Percentiles rank a stretch among this genome's conserved stretches.
Evolutionary conservation across 2,329 filamentous ascomycete genomes (phyloP).

Genomic region (Trichophyton mentagrophytes): DNA sequence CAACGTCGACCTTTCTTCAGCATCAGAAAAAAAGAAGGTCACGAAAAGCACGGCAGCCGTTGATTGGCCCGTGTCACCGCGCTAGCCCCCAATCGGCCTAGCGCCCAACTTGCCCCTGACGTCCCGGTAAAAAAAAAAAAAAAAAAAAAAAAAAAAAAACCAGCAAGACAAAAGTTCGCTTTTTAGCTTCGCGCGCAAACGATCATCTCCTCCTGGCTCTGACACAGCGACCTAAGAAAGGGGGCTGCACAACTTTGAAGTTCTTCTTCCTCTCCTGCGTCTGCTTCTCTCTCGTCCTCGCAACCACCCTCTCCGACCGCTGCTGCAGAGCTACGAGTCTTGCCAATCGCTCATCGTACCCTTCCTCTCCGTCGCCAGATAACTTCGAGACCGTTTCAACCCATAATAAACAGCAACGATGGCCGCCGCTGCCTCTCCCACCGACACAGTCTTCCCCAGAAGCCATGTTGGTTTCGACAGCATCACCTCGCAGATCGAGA

Average conservation of each 20-base stretch:
- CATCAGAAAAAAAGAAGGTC: background rate
- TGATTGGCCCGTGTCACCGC: background rate
- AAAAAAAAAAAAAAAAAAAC: background rate
- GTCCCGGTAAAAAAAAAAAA: background rate
- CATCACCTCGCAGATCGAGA: conserved; percentile 98
- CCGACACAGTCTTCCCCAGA: conserved; percentile 59
- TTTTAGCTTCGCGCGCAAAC: background rate
- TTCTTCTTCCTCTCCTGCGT: too few species aligned
- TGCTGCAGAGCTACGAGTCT: background rate
- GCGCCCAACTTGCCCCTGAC: background rate
- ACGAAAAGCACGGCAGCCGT: background rate
- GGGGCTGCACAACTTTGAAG: background rate
- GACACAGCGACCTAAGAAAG: background rate
- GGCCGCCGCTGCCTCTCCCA: conserved; percentile 9
- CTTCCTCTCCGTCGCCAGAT: background rate
- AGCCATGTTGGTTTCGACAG: conserved; percentile 99
- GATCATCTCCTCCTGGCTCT: background rate
- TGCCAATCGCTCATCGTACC: background rate
- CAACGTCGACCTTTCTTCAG: too few species aligned
- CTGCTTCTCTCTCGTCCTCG: too few species aligned
- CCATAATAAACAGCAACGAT: conserved; percentile 6
- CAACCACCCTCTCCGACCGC: background rate
- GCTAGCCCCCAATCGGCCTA: background rate
- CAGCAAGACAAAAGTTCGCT: too few species aligned
- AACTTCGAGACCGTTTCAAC: background rate